These are phyloP conservation scores for Grosmannia serpens DNA, from an alignment of 2,329 filamentous ascomycete genomes.

Conservation along the genomic window DNA sequence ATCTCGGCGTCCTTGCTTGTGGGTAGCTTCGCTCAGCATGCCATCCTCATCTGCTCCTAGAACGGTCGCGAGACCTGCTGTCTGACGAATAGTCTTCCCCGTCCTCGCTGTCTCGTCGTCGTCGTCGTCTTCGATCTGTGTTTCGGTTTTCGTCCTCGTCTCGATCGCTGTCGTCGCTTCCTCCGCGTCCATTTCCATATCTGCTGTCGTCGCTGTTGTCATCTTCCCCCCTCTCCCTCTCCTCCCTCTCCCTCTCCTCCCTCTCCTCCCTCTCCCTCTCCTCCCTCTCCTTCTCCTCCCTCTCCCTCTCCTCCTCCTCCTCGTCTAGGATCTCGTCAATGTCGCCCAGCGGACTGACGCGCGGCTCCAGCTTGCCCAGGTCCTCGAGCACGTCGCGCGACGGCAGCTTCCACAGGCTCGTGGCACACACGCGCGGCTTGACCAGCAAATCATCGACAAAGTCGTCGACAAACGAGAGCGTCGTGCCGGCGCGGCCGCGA, in stretches of 20 bases:
- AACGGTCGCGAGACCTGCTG: background rate
- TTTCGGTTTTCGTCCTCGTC: background rate
- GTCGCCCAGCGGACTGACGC: slow-evolving; percentile 72
- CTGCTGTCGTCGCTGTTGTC: background rate
- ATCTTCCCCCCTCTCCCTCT: background rate
- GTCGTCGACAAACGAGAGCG: slow-evolving; percentile 73
- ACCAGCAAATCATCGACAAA: slow-evolving; percentile 87
- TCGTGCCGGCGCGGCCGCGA: slow-evolving; percentile 61
- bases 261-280: background rate
- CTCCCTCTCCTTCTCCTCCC: background rate
- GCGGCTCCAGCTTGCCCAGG: slow-evolving; percentile 72
- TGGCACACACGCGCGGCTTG: slow-evolving; percentile 84
- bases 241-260: background rate
- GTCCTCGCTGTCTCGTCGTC: background rate
- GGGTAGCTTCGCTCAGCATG: background rate
- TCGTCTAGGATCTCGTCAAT: slow-evolving; percentile 60
- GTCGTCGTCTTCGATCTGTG: background rate
- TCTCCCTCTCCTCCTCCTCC: slow-evolving; percentile 34
- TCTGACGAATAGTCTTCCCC: background rate
- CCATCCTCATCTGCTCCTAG: background rate
- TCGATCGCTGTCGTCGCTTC: background rate
- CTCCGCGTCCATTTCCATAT: background rate
- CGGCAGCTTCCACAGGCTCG: slow-evolving; percentile 85
- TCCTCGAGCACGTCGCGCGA: slow-evolving; percentile 76
- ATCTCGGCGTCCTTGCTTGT: no score